Evolutionary conservation across 2,329 filamentous ascomycete species (phyloP), one percentile per base, ranked within the genome.

Genomic region (Trichoderma aggressivum): DNA sequence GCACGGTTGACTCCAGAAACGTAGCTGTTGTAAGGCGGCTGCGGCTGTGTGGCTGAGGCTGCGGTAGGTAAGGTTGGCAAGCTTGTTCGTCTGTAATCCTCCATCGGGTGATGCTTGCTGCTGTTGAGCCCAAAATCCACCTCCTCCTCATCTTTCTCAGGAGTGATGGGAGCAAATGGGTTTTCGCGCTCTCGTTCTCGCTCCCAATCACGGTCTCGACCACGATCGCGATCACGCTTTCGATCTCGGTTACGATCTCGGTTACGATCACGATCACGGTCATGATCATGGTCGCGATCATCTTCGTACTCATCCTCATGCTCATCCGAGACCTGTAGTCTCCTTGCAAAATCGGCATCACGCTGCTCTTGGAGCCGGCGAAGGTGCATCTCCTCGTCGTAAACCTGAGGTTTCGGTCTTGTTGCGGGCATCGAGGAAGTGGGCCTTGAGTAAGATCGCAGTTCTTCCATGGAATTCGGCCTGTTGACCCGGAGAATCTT

Each of bases 31-130:
- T 71, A 68, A 24, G 70, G 65, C 21, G 43, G 84, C 82, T 11
- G 77, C 76, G 70, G 70, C 39, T 74, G 74, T 34, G 79, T 74
- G 26, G 76, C 71, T 10, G 77, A 74, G 28, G 73, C 59, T 32
- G 71, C 36, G 16, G 71, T 69, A 58, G 76, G 72, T 26, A 78
- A 74, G 10, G 77, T 75, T 30, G 79, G 76, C 36, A 79, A 75
- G 80, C 66, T 72, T 7, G 67, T 62, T 24, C 71, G 67, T 60
- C 83, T 80, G 72, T 88, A 90, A 72, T 88, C 83, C 32, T 91
- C 87, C 71, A 89, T 89, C 84, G 89, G 85, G 75, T 89, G 88
- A 75, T 91, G 88, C 16, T 82, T 84, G 1, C 83, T 82, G 14
- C 85, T 81, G 72, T 89, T 89, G 56, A 69, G 39, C 26, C 86